Conservation (phyloP, 495 filamentous ascomycete species). For the Tuber magnatum region DNA sequence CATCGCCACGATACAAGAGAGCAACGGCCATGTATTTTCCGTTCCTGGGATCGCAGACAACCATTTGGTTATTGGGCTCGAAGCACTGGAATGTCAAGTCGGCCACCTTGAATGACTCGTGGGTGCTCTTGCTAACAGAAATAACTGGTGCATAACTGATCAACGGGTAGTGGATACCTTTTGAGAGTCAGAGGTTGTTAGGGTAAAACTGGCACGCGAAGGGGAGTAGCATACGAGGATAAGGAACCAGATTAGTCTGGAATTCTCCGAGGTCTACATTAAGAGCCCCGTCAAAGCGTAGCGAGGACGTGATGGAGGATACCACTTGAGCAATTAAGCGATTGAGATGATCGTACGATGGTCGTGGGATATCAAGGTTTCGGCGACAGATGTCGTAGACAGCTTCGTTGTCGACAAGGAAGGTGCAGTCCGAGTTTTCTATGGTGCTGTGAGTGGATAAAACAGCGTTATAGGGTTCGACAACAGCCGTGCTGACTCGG, state of each 20-base stretch:
- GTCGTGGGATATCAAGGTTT: constrained; percentile 92
- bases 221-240: constrained; percentile 57
- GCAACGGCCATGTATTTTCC: constrained; percentile 99
- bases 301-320: constrained; percentile 95
- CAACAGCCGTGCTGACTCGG: constrained; percentile 90
- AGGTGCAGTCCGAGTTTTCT: constrained; percentile 98
- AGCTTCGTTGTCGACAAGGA: constrained; percentile 99
- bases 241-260: constrained; percentile 98
- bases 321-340: constrained; percentile 98
- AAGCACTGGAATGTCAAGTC: constrained; percentile 86
- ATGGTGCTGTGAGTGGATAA: constrained; percentile 97
- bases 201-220: neutral
- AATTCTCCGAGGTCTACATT: constrained; percentile 99
- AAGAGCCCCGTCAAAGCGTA: constrained; percentile 96
- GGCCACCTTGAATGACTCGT: constrained; percentile 88
- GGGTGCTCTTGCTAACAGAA: constrained; percentile 83
- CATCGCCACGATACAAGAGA: constrained; percentile 95
- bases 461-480: constrained; percentile 99
- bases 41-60: constrained; percentile 97
- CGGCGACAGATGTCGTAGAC: constrained; percentile 99
- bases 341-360: constrained; percentile 97
- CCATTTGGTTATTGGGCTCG: constrained; percentile 85
- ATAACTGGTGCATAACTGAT: constrained; percentile 93
- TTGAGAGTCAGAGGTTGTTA: constrained; percentile 5
- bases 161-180: constrained; percentile 86